Percentiles rank a stretch among this genome's conserved stretches.
Conservation (phyloP, 768 basidiomycete species). For the Termitomyces titanicus region DNA sequence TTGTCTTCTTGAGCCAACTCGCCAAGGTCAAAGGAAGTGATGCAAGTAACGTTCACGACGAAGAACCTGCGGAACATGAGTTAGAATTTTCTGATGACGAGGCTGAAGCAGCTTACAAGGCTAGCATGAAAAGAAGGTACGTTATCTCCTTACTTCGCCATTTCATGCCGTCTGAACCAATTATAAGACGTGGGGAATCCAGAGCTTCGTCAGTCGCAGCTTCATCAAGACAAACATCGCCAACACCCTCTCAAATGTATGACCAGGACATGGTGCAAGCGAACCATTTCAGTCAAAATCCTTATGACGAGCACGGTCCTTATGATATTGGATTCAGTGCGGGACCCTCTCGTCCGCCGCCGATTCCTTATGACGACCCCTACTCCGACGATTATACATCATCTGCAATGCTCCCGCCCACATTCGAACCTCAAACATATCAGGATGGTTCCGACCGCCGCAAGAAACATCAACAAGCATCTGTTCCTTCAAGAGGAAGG, state of each 20-base stretch:
- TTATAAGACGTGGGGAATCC: constrained; percentile 48
- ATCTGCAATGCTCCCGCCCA: not conserved
- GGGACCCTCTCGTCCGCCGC: constrained; percentile 58
- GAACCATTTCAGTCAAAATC: constrained; percentile 46
- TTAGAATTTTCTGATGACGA: constrained; percentile 96
- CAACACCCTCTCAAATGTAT: constrained; percentile 47
- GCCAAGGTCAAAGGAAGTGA: constrained; percentile 80
- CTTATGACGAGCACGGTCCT: constrained; percentile 63
- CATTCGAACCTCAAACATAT: not conserved
- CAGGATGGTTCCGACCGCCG: not conserved
- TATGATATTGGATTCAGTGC: constrained; percentile 64
- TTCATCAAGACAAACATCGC: constrained; percentile 55
- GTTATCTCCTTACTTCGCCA: constrained; percentile 15
- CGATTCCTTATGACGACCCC: constrained; percentile 78
- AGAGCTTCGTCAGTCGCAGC: constrained; percentile 43
- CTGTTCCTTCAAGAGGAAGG: constrained; percentile 1
- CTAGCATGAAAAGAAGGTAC: constrained; percentile 57
- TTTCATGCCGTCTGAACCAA: not conserved
- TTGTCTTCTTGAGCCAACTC: constrained; percentile 78
- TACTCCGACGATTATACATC: constrained; percentile 49
- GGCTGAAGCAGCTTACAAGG: constrained; percentile 72
- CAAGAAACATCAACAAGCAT: constrained; percentile 1
- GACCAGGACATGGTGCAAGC: constrained; percentile 52
- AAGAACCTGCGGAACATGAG: constrained; percentile 88
- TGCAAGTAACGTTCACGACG: constrained; percentile 92